Evolutionary conservation across 352 stramenopile species (phyloP), one percentile per base, ranked within the genome.

Genomic region (Aphanomyces stellatus): DNA sequence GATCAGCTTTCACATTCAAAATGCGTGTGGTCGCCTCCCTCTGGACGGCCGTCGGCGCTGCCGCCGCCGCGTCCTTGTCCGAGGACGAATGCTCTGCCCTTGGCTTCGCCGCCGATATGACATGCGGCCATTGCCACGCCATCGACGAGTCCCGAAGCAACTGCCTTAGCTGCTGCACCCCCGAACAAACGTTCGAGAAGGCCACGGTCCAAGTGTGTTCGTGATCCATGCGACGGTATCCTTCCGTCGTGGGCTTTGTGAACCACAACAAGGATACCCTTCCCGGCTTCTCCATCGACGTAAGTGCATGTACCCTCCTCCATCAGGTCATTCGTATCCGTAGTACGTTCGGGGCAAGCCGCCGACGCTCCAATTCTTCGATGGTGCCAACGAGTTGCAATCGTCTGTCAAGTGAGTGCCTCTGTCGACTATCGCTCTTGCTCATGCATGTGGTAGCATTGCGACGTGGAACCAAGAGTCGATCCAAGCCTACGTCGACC

Each of bases 171-270:
- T 65, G 57, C 57, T 65, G 57, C 30, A 53, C 27, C 15, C 24
- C 43, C 1, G 10, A 4, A 13, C 25, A 24, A 22, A 65, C 40
- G 1, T 65, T 51, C 33, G 11, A 24, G 11, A 15, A 27, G 30
- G n/a, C 35, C 25, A 13, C 34, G 43, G n/a, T 65, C 8, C 25
- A 41, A 30, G 57, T 65, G 6, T 65, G 57, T 30, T 65, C 57
- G 25, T 65, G 57, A 65, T 55, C 57, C 4, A 10, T 65, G 17
- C 57, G 57, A 5, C 40, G 57, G 57, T 46, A 65, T 51, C 57
- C 57, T 51, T 27, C 42, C 5, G 35, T 65, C 28, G 57, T 65
- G 5, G 17, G 53, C 28, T 35, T 65, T 19, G 35, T 65, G 10
- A 17, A 65, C 19, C 25, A 31, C 30, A 7, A 65, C 28, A 41